Evolutionary conservation across 2,329 filamentous ascomycete genomes (phyloP).

Genomic region (Trichoderma polysporum): DNA sequence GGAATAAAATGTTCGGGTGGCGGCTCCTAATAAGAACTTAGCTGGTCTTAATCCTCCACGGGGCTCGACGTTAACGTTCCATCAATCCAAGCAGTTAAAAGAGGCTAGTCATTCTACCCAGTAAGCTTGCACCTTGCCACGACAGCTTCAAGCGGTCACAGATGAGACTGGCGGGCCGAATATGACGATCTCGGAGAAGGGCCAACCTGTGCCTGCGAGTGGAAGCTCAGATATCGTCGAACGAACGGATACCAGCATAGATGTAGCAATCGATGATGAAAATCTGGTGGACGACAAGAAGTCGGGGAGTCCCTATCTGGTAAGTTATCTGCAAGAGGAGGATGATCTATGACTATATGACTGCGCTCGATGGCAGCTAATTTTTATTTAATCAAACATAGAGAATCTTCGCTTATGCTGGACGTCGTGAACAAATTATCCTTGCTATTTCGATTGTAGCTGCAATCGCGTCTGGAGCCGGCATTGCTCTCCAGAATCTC

Average conservation of each 20-base stretch:
- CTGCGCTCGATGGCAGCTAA: not conserved
- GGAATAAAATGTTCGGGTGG: not conserved
- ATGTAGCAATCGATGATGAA: not conserved
- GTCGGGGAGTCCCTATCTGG: constrained; percentile 6
- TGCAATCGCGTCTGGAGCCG: constrained; percentile 39
- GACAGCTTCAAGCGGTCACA: not conserved
- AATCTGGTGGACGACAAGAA: not conserved
- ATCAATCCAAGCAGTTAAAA: not conserved
- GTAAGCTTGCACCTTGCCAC: not conserved
- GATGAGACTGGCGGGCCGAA: not conserved
- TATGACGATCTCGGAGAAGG: not conserved
- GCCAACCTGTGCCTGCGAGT: not conserved
- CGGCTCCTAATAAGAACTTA: not conserved
- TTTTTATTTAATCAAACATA: not conserved
- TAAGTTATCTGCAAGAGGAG: not conserved
- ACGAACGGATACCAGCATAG: not conserved
- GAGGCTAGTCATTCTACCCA: not conserved
- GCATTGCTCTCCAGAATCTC: constrained; percentile 39
- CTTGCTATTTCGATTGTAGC: constrained; percentile 27
- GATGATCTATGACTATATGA: not conserved
- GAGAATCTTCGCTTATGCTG: constrained; percentile 12
- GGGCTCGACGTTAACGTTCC: not conserved
- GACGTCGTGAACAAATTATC: not conserved
- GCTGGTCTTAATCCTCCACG: not conserved
- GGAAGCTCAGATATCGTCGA: not conserved